Conservation (phyloP, 2,329 filamentous ascomycete species). For the Aspergillus unguis region DNA sequence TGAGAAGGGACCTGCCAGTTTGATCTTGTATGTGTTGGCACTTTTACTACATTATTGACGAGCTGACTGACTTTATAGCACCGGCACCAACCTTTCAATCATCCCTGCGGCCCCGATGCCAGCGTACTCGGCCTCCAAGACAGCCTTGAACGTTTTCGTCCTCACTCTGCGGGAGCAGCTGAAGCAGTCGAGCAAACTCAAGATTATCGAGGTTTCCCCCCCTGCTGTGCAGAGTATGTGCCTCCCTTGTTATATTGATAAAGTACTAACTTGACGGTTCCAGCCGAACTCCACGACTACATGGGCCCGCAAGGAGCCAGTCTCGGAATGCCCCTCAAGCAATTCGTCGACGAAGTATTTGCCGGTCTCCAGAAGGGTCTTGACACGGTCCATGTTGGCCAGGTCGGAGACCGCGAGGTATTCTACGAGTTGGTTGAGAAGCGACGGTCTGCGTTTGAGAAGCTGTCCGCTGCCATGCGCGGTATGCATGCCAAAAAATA, state of each 20-base stretch:
- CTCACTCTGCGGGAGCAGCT: slow-evolving; percentile 48
- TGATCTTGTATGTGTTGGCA: slow-evolving; percentile 2
- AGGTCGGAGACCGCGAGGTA: slow-evolving; percentile 23
- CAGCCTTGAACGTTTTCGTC: slow-evolving; percentile 50
- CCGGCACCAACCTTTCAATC: slow-evolving; percentile 45
- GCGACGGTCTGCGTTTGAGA: slow-evolving; percentile 21
- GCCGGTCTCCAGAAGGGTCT: slow-evolving; percentile 40
- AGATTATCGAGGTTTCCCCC: slow-evolving; percentile 51
- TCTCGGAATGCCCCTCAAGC: slow-evolving; percentile 49
- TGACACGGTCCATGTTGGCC: slow-evolving; percentile 43
- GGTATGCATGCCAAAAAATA: neutral
- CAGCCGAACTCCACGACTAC: slow-evolving; percentile 51
- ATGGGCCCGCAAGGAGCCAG: slow-evolving; percentile 42
- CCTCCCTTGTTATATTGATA: neutral
- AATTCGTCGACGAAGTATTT: slow-evolving; percentile 49
- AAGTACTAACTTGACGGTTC: neutral
- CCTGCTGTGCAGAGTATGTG: slow-evolving; percentile 37
- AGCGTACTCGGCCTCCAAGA: slow-evolving; percentile 55
- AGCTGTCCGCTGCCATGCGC: slow-evolving; percentile 9
- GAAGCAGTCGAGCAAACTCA: slow-evolving; percentile 25
- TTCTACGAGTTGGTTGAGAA: slow-evolving; percentile 35
- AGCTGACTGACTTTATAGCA: slow-evolving; percentile 24
- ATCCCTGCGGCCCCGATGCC: slow-evolving; percentile 47
- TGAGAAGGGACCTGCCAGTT: neutral
- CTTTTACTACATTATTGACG: neutral